phyloP scores from a whole-genome alignment of 1,139 yeast genomes.

The Kodamaea plutei region DNA sequence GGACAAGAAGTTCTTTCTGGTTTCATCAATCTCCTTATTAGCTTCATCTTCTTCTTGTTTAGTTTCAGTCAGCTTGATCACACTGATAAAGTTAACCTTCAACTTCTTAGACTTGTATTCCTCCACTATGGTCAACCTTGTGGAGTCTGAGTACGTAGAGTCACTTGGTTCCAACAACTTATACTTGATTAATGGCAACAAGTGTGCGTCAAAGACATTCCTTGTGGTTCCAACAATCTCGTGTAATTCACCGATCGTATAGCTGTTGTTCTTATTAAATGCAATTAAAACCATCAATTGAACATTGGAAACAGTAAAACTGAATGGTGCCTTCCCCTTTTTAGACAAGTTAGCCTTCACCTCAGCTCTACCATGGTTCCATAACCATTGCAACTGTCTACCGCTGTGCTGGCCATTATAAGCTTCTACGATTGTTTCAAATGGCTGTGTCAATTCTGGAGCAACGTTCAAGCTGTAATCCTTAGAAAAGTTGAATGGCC shows the following conservation, averaged over 20 bases:
- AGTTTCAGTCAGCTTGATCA: constrained; percentile 67
- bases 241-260: constrained; percentile 58
- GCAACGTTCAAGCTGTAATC: constrained; percentile 42
- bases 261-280: constrained; percentile 60
- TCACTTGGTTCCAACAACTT: constrained; percentile 64
- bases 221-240: constrained; percentile 66
- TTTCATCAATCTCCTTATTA: constrained; percentile 79
- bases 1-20: constrained; percentile 79
- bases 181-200: constrained; percentile 75
- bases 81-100: constrained; percentile 79
- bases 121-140: constrained; percentile 65
- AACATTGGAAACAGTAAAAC: constrained; percentile 75
- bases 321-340: constrained; percentile 79
- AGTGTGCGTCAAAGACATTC: constrained; percentile 67
- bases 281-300: constrained; percentile 85
- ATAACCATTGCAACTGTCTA: constrained; percentile 88
- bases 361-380: constrained; percentile 94
- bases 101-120: constrained; percentile 85
- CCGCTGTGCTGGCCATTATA: constrained; percentile 81
- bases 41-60: constrained; percentile 79
- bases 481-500: constrained; percentile 66
- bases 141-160: constrained; percentile 44
- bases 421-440: constrained; percentile 62
- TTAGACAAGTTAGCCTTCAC: constrained; percentile 81
- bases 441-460: constrained; percentile 57